Percentiles rank a stretch among this genome's conserved stretches.
Evolutionary conservation across 768 basidiomycete genomes (phyloP).

Genomic region (Neoboletus magnificus): DNA sequence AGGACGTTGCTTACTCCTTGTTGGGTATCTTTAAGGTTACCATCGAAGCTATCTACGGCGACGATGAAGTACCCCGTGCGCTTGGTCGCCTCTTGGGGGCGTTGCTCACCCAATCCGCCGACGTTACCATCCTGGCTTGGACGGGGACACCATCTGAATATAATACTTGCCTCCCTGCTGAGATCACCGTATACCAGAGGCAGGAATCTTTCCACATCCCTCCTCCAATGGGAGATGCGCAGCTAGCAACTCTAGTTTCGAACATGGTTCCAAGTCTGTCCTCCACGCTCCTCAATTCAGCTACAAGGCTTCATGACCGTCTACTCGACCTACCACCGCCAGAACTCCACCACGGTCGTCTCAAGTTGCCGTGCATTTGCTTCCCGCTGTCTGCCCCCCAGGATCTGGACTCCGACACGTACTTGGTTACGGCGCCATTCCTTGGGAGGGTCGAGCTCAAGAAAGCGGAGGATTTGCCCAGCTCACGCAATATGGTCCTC

Average conservation of each 20-base stretch:
- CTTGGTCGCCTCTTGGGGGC: neutral
- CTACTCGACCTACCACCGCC: conserved; percentile 5
- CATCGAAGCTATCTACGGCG: neutral
- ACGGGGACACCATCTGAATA: conserved; percentile 16
- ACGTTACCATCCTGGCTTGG: conserved; percentile 17
- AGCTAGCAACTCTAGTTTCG: neutral
- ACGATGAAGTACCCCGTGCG: neutral
- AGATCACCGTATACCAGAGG: conserved; percentile 12
- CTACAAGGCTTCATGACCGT: conserved; percentile 3
- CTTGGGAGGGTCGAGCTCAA: conserved; percentile 8
- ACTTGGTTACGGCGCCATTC: neutral
- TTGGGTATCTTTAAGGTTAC: conserved; percentile 1
- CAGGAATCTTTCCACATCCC: conserved; percentile 3
- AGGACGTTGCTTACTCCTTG: conserved; percentile 26
- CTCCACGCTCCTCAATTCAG: neutral
- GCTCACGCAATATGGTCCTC: conserved; percentile 5
- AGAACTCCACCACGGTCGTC: conserved; percentile 9
- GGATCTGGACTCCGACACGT: neutral
- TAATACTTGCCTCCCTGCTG: conserved; percentile 20
- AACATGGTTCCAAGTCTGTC: neutral
- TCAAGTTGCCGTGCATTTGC: conserved; percentile 8
- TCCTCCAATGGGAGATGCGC: neutral
- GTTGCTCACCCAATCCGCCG: conserved; percentile 9
- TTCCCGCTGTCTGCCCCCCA: neutral
- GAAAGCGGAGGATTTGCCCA: conserved; percentile 1